These are phyloP conservation scores for Alternaria sp. DNA, from an alignment of 2,329 filamentous ascomycete genomes.

Conservation along the genomic window DNA sequence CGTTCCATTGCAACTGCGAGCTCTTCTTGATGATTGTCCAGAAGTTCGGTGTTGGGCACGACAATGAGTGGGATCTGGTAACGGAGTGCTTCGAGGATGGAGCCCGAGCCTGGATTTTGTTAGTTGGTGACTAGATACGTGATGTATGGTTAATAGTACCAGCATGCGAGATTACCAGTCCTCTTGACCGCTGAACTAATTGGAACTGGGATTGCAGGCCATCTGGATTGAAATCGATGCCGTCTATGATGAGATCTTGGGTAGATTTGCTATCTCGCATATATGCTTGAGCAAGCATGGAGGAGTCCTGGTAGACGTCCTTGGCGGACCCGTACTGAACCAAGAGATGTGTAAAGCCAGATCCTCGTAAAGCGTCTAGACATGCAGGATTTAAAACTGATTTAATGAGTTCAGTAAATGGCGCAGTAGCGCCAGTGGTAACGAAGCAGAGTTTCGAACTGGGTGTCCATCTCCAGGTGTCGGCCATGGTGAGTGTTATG, in stretches of 20 bases:
- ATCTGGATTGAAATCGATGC: constrained; percentile 72
- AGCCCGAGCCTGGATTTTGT: constrained; percentile 78
- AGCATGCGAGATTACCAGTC: constrained; percentile 87
- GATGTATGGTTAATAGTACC: constrained; percentile 62
- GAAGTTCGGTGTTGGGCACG: constrained; percentile 82
- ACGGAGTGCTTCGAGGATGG: constrained; percentile 83
- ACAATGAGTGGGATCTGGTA: constrained; percentile 81
- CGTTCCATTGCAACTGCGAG: constrained; percentile 78
- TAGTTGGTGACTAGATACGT: background rate
- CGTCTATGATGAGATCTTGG: constrained; percentile 56
- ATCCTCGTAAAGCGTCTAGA: constrained; percentile 65
- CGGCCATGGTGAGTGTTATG: constrained; percentile 21
- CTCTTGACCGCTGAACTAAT: constrained; percentile 64
- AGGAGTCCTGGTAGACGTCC: constrained; percentile 58
- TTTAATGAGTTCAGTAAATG: constrained; percentile 76
- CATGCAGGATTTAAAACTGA: constrained; percentile 71
- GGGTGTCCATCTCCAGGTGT: constrained; percentile 32
- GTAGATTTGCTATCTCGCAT: constrained; percentile 14
- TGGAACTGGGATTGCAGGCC: constrained; percentile 69
- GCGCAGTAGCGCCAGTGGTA: constrained; percentile 90
- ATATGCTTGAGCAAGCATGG: constrained; percentile 23
- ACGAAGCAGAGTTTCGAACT: constrained; percentile 73
- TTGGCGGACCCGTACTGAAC: constrained; percentile 82
- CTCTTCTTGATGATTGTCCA: constrained; percentile 92
- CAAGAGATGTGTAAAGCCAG: constrained; percentile 74